Evolutionary conservation across 257 asterid species (phyloP).

Genomic region (Jasminum sambac): DNA sequence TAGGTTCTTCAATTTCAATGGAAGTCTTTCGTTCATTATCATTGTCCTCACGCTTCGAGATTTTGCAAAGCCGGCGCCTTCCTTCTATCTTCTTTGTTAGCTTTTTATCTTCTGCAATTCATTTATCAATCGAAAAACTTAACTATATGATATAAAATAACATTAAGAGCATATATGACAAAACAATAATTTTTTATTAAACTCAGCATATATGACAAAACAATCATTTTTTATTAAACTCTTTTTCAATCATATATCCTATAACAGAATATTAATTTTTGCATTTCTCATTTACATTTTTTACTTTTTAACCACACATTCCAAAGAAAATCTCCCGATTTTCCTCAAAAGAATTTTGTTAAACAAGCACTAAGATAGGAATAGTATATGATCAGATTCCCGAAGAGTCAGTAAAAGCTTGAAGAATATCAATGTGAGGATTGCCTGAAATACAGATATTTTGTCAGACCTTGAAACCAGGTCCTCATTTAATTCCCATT

Average conservation of each 20-base stretch:
- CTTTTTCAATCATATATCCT: too few species aligned
- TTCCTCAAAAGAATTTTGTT: too few species aligned
- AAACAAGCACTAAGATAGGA: too few species aligned
- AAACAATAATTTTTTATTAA: too few species aligned
- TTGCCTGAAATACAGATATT: conserved; percentile 24
- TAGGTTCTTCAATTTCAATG: conserved; percentile 35
- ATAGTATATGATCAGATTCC: conserved; percentile 9
- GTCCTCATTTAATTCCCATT: not conserved
- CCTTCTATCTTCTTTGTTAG: conserved; percentile 70
- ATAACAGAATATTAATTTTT: too few species aligned
- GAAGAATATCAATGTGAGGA: conserved; percentile 28
- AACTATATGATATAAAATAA: conserved; percentile 13
- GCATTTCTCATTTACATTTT: too few species aligned
- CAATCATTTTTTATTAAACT: too few species aligned
- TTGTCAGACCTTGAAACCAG: not conserved
- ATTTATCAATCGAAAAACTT: conserved; percentile 21
- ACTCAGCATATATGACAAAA: not conserved
- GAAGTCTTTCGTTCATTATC: conserved; percentile 22
- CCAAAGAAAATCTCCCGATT: too few species aligned
- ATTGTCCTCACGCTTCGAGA: conserved; percentile 36
- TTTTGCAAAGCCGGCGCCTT: conserved; percentile 81
- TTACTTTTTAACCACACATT: too few species aligned
- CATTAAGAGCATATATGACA: not conserved
- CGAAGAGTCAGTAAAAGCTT: conserved; percentile 29
- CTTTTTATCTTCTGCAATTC: conserved; percentile 46